phyloP scores from a whole-genome alignment of 495 filamentous ascomycete species.

The Lasiosphaeriaceae sp. region DNA sequence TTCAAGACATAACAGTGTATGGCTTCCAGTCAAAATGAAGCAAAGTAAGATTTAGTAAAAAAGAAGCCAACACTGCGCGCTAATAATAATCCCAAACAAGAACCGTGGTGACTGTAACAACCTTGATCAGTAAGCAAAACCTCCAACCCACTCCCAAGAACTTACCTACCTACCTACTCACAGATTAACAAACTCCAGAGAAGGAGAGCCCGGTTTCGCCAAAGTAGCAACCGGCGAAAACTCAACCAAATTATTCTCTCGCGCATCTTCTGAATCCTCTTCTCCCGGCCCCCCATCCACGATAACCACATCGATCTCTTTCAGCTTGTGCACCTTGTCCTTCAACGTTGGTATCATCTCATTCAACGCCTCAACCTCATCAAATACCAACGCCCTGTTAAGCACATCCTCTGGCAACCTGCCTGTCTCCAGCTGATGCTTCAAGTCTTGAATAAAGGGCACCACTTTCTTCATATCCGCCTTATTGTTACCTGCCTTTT shows the following conservation, averaged over 20 bases:
- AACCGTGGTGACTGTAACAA: too few relatives aligned
- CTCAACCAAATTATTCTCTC: background rate
- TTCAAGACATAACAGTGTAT: too few relatives aligned
- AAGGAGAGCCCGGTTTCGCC: background rate
- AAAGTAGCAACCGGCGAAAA: background rate
- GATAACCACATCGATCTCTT: background rate
- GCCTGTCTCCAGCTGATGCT: constrained; percentile 38
- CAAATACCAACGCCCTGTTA: constrained; percentile 71
- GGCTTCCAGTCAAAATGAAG: too few relatives aligned
- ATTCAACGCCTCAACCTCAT: constrained; percentile 62
- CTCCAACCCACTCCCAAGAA: too few relatives aligned
- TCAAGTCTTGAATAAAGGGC: constrained; percentile 83
- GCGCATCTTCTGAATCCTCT: too few relatives aligned
- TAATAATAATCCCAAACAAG: too few relatives aligned
- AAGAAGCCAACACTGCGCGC: too few relatives aligned
- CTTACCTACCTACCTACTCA: too few relatives aligned
- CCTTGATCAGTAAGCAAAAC: too few relatives aligned
- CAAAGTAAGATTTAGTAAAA: too few relatives aligned
- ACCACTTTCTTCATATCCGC: constrained; percentile 86
- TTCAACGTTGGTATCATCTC: constrained; percentile 21
- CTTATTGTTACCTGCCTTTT: constrained; percentile 64
- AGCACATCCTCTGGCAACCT: constrained; percentile 53
- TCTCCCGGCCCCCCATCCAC: too few relatives aligned
- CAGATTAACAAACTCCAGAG: background rate
- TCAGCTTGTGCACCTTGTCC: constrained; percentile 1